Evolutionary conservation across 495 filamentous ascomycete genomes (phyloP), one percentile per base, ranked within the genome.

Genomic region (Sabuloglossum arenarium): DNA sequence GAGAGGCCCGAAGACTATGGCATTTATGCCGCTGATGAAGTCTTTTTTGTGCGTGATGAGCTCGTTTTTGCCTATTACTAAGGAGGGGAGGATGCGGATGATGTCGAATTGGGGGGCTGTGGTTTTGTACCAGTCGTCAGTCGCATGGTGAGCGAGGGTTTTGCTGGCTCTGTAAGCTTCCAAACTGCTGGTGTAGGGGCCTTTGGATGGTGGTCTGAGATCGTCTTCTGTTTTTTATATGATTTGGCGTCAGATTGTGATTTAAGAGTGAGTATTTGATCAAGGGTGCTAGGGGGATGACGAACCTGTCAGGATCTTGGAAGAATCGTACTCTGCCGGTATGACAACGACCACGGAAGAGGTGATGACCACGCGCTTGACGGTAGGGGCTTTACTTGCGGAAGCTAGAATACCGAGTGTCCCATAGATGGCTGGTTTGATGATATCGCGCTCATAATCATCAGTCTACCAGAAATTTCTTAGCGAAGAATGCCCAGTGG

Each of bases 41-140:
- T 69, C 50, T 37, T 62, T 58, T 11, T 61, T 39, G 10, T 63
- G 63, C 3, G 66, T 67, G 10, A 63, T 61, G 3, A 70, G 61
- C 47, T 75, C 70, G 54, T 76, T 67, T 25, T 61, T 61, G 6
- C 75, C 73, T 14, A 72, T 42, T 9, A 72, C 64, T 61, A 73
- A 71, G 3, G 66, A 65, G 0, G 75, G 74, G 57, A 70, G 65
- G 56, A 77, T 64, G 60, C 71, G 62, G 28, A 75, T 68, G 28
- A 72, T 61, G 59, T 75, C 70, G 54, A 72, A 77, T 6, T 60
- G 34, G 4, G 71, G 70, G 45, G 70, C 67, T 46, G 70, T 59
- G 1, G 62, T 58, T 55, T 59, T 55, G 11, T 74, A 60, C 62
- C 69, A 77, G 1, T 57, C 58, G 57, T 76, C 68, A 10, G 71